Conservation (phyloP, 345 rosid genomes). For the Hibiscus trionum region DNA sequence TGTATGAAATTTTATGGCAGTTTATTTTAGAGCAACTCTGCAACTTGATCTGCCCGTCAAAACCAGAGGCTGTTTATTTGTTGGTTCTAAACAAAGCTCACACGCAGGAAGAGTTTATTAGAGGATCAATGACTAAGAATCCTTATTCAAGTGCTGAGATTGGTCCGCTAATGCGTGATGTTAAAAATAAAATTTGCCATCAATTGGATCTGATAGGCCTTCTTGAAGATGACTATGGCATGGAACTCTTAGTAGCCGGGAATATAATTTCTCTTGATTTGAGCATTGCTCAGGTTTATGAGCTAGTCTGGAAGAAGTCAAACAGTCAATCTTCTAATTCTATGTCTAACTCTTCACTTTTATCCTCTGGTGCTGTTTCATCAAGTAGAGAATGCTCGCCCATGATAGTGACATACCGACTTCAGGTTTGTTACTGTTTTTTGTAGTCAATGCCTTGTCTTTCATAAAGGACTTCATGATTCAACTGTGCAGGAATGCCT, state of each 20-base stretch:
- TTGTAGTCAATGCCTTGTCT: background rate
- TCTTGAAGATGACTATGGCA: constrained; percentile 91
- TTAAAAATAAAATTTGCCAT: constrained; percentile 93
- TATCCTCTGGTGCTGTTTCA: constrained; percentile 51
- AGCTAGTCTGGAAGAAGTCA: constrained; percentile 97
- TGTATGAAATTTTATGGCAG: constrained; percentile 34
- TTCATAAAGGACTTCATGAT: background rate
- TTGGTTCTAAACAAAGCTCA: constrained; percentile 91
- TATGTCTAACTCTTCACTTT: constrained; percentile 46
- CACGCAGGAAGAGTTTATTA: constrained; percentile 93
- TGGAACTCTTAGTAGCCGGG: constrained; percentile 97
- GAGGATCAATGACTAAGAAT: constrained; percentile 98
- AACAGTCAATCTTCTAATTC: constrained; percentile 60
- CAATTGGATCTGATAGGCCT: constrained; percentile 84
- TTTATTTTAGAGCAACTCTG: constrained; percentile 98
- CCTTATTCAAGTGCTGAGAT: constrained; percentile 96
- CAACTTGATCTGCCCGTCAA: constrained; percentile 95
- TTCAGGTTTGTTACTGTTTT: constrained; percentile 59
- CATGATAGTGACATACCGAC: constrained; percentile 94
- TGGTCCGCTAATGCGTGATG: constrained; percentile 99
- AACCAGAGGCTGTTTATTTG: constrained; percentile 82
- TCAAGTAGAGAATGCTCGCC: constrained; percentile 80
- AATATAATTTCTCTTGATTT: constrained; percentile 95
- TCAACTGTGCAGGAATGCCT: background rate
- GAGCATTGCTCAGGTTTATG: constrained; percentile 95